Conservation (phyloP, 2,329 filamentous ascomycete species). For the Botrytis galanthina region DNA sequence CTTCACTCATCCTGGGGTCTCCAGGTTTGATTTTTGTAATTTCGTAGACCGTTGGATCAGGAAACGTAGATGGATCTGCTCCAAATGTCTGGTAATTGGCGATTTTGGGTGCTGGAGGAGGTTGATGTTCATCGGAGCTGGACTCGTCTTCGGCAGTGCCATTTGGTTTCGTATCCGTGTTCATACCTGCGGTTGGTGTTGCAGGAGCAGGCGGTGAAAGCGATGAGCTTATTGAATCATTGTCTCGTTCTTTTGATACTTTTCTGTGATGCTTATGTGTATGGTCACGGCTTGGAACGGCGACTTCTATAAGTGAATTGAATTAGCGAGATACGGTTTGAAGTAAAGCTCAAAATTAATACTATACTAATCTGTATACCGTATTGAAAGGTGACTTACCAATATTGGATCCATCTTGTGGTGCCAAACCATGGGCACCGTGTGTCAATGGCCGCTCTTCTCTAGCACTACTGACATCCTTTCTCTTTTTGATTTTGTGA, state of each 20-base stretch:
- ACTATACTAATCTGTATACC: background rate
- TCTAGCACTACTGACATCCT: conserved; percentile 61
- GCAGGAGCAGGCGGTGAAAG: conserved; percentile 57
- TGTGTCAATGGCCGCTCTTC: conserved; percentile 59
- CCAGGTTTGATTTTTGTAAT: conserved; percentile 64
- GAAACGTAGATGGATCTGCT: conserved; percentile 85
- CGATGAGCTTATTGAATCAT: conserved; percentile 58
- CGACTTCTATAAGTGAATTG: conserved; percentile 27
- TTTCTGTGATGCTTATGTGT: conserved; percentile 20
- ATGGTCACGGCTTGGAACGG: conserved; percentile 29
- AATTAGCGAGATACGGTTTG: background rate
- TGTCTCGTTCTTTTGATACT: conserved; percentile 32
- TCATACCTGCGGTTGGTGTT: conserved; percentile 48
- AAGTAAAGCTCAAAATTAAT: background rate
- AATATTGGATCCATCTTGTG: conserved; percentile 62
- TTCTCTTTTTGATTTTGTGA: conserved; percentile 75
- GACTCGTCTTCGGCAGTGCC: conserved; percentile 46
- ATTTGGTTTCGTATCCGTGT: conserved; percentile 53
- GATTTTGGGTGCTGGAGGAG: conserved; percentile 57
- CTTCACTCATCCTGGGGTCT: conserved; percentile 68
- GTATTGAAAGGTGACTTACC: conserved; percentile 43
- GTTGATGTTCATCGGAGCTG: conserved; percentile 58
- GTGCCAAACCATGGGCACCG: conserved; percentile 60
- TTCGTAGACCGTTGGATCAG: conserved; percentile 91
- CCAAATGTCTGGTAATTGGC: conserved; percentile 80